A percentile compares a stretch with the other conserved stretches of the same genome.
These are phyloP conservation scores for Cyberlindnera maclurae DNA, from an alignment of 805 yeast species.

Conservation along the genomic window DNA sequence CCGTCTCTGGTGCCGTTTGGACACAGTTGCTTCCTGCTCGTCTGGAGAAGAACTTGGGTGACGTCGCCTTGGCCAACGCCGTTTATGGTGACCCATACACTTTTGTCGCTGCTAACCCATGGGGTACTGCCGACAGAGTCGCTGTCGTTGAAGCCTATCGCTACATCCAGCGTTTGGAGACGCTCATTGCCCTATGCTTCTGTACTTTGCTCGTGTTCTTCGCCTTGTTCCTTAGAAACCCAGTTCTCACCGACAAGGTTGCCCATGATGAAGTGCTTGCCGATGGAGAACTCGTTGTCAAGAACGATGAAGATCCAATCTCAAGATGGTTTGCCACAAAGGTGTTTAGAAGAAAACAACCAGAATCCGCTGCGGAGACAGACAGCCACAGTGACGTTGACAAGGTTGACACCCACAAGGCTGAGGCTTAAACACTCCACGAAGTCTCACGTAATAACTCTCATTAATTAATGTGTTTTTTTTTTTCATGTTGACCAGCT, in stretches of 20 bases:
- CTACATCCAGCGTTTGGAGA: conserved; percentile 50
- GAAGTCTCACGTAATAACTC: no score
- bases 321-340: conserved; percentile 8
- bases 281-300: conserved; percentile 18
- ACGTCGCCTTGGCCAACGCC: conserved; percentile 32
- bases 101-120: conserved; percentile 39
- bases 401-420: not conserved
- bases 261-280: conserved; percentile 20
- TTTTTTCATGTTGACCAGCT: no score
- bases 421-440: not conserved
- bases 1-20: conserved; percentile 70
- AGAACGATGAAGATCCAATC: conserved; percentile 16
- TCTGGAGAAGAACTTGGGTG: conserved; percentile 29
- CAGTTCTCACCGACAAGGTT: conserved; percentile 29
- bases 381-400: not conserved
- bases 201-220: conserved; percentile 41
- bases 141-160: conserved; percentile 54
- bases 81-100: conserved; percentile 51
- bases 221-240: conserved; percentile 47
- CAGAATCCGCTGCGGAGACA: not conserved
- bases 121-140: conserved; percentile 58
- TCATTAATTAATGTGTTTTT: not conserved
- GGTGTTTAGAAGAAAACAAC: conserved; percentile 4
- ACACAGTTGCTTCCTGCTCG: conserved; percentile 46
- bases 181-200: conserved; percentile 45